Evolutionary conservation across 78 protist genomes (phyloP), one percentile per base, ranked within the genome.

Genomic region (Acrasis kona): DNA sequence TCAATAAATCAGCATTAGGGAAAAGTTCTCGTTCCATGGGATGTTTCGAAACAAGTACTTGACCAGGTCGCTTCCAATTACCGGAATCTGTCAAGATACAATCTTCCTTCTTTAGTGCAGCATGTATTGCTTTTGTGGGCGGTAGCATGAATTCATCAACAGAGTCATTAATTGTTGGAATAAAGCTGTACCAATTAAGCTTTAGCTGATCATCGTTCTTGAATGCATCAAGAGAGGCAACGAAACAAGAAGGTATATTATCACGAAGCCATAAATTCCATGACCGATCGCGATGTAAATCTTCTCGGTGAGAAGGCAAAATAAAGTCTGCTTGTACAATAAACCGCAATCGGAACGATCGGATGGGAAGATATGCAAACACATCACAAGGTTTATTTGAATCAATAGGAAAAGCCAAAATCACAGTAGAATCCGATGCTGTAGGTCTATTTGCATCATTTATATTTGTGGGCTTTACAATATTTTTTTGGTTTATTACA

Each of bases 291-390:
- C 76, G 66, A 35, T 78, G 83, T 50, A 83, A 29, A 29, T 36
- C 82, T 36, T 83, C 87, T 30, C 87, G 65, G 12, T 76, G 42
- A 40, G 79, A 37, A 0, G 87, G 80, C 27, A 76, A 58, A 0
- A 6, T 64, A 78, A 78, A 83, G 67, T 83, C 87, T 8, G 79
- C 87, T 29, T 83, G 87, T 8, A 76, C 64, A 8, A 83, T 39
- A 34, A 83, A 79, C 10, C 3, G 19, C 38, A 83, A 12, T 37
- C 82, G 79, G 42, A 73, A 83, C 4, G 42, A n/a, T 29, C 82
- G 38, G 27, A 83, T 76, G 31, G 87, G 87, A 36, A 83, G 84
- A 72, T 57, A 83, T 27, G 87, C 87, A 9, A 78, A 83, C 35
- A 27, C 75, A 10, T n/a, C n/a, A n/a, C n/a, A n/a, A n/a, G n/a